phyloP scores from a whole-genome alignment of 2,329 filamentous ascomycete species.

The Zymoseptoria pseudotritici region DNA sequence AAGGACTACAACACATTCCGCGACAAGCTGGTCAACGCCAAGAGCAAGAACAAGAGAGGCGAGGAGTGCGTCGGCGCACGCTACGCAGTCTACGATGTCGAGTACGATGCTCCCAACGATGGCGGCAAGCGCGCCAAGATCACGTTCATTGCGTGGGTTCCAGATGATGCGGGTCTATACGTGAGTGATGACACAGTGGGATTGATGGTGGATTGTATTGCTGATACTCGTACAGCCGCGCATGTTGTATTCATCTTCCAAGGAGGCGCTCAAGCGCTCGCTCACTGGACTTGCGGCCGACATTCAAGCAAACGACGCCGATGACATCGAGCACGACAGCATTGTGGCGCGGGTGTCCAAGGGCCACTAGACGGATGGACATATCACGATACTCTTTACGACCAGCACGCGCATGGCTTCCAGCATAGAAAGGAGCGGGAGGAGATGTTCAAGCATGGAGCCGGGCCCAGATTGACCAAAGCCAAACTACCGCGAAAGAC shows the following conservation, averaged over 20 bases:
- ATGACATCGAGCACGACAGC: conserved; percentile 72
- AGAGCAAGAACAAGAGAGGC: conserved; percentile 61
- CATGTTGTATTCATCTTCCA: conserved; percentile 87
- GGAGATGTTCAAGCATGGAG: neutral
- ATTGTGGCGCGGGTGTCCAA: conserved; percentile 51
- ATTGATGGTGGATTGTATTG: neutral
- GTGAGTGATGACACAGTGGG: conserved; percentile 42
- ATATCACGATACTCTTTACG: neutral
- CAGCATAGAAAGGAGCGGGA: neutral
- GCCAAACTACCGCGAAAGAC: neutral
- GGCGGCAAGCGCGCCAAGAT: conserved; percentile 72
- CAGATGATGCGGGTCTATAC: conserved; percentile 72
- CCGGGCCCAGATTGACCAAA: neutral
- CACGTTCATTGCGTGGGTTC: conserved; percentile 71
- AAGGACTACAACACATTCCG: conserved; percentile 67
- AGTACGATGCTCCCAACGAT: conserved; percentile 64
- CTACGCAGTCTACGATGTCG: conserved; percentile 80
- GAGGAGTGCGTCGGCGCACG: conserved; percentile 56
- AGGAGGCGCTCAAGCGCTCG: conserved; percentile 70
- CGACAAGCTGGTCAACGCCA: conserved; percentile 66
- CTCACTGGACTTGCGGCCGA: conserved; percentile 69
- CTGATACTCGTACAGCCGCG: conserved; percentile 52
- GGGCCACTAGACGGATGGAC: conserved; percentile 37
- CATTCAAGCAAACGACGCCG: conserved; percentile 75
- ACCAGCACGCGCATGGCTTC: neutral